Percentiles rank a stretch among this genome's conserved stretches.
phyloP scores from a whole-genome alignment of 257 asterid species.

The Solanum corneliomulleri region DNA sequence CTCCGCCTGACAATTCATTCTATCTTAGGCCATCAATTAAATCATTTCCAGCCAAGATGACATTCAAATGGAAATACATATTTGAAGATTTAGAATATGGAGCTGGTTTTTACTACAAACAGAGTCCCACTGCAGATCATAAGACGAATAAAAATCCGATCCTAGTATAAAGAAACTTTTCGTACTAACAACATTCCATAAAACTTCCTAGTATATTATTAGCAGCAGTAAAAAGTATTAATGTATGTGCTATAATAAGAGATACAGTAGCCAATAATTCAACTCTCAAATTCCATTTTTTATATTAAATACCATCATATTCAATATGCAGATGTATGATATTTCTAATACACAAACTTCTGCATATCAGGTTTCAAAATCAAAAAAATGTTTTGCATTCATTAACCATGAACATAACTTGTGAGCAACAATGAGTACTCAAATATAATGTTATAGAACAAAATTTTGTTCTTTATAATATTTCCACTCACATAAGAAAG shows the following conservation, averaged over 20 bases:
- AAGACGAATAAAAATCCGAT: neutral
- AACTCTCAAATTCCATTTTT: neutral
- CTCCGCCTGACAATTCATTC: neutral
- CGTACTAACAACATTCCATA: neutral
- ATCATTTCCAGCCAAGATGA: too few species aligned
- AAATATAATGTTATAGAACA: too few species aligned
- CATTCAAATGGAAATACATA: constrained; percentile 43
- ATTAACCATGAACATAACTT: too few species aligned
- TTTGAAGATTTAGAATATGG: constrained; percentile 96
- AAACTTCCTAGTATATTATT: neutral
- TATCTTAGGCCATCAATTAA: constrained; percentile 29
- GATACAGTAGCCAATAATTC: neutral
- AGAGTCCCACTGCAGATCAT: constrained; percentile 4
- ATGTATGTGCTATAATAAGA: neutral
- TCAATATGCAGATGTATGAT: too few species aligned
- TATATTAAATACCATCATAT: too few species aligned
- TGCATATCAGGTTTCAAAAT: too few species aligned
- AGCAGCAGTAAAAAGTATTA: neutral
- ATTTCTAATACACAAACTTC: too few species aligned
- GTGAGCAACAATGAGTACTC: too few species aligned
- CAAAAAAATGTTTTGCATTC: too few species aligned
- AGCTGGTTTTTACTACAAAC: constrained; percentile 72
- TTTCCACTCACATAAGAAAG: neutral
- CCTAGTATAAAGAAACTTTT: neutral
- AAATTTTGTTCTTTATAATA: neutral